Conservation (phyloP, 192 early-diverging fungal genomes). For the Gaertneriomyces semiglobifer region DNA sequence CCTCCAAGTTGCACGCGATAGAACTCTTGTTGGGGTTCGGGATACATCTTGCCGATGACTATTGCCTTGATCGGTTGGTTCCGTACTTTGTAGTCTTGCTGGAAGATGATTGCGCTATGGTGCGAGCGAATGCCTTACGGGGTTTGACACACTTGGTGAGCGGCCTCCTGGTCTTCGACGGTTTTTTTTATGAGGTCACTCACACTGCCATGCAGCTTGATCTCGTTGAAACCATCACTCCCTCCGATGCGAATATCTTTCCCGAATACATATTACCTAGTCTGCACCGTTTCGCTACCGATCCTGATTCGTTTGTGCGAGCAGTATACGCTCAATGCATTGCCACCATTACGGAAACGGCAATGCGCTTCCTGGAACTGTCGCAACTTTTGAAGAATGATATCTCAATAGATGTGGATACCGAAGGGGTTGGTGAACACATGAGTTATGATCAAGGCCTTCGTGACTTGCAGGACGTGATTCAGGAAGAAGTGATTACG, state of each 20-base stretch:
- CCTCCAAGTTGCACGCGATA: slow-evolving; percentile 66
- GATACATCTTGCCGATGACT: slow-evolving; percentile 64
- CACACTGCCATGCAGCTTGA: slow-evolving; percentile 48
- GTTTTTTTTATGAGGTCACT: background rate
- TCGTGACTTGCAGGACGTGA: slow-evolving; percentile 70
- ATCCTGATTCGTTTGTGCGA: slow-evolving; percentile 73
- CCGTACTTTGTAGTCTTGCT: slow-evolving; percentile 71
- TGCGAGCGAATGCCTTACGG: slow-evolving; percentile 61
- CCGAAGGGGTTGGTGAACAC: slow-evolving; percentile 45
- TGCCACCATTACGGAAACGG: slow-evolving; percentile 68
- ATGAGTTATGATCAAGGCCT: slow-evolving; percentile 70
- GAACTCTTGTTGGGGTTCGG: slow-evolving; percentile 70
- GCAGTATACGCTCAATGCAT: slow-evolving; percentile 81
- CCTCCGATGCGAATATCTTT: slow-evolving; percentile 81
- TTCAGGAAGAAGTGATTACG: slow-evolving; percentile 77
- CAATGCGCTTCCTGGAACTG: slow-evolving; percentile 69
- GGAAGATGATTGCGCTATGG: slow-evolving; percentile 59
- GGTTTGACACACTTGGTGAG: slow-evolving; percentile 68
- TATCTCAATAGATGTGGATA: slow-evolving; percentile 40
- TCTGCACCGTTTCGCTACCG: slow-evolving; percentile 64
- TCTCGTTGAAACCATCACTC: slow-evolving; percentile 72
- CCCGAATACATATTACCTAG: slow-evolving; percentile 85
- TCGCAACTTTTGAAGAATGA: slow-evolving; percentile 57
- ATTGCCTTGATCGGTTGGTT: slow-evolving; percentile 71
- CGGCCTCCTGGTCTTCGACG: background rate